Evolutionary conservation across 2,329 filamentous ascomycete genomes (phyloP).

Genomic region (Clonostachys rosea): DNA sequence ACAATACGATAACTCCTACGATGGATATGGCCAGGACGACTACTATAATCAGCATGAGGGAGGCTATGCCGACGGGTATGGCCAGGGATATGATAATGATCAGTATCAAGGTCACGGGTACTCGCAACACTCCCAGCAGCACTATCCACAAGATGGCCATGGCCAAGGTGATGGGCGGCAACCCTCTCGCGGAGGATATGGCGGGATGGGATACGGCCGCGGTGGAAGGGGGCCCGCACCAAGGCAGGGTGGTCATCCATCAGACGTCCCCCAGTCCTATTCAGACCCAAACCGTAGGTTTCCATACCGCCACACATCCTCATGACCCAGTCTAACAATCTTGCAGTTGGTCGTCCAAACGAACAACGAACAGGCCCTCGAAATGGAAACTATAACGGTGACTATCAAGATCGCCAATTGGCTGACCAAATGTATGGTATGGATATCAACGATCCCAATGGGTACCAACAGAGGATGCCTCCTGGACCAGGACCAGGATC

Average conservation of each 20-base stretch:
- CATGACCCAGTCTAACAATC: no score
- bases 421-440: conserved; percentile 25
- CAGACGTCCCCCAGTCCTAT: no score
- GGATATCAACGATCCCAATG: conserved; percentile 25
- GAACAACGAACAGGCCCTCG: no score
- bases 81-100: conserved; percentile 22
- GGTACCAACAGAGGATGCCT: conserved; percentile 11
- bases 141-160: conserved; percentile 26
- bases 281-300: no score
- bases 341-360: no score
- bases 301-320: no score
- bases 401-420: conserved; percentile 20
- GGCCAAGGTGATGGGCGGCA: conserved; percentile 27
- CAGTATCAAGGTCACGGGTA: conserved; percentile 39
- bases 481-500: conserved; percentile 7
- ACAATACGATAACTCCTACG: conserved; percentile 27
- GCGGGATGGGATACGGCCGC: no score
- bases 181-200: no score
- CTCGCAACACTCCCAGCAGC: conserved; percentile 34
- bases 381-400: conserved; percentile 4
- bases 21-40: no score
- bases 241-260: no score
- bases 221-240: no score
- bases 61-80: conserved; percentile 39
- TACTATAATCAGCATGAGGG: no score